These are phyloP conservation scores for Arabidopsis suecica DNA, from an alignment of 345 rosid genomes.

Conservation along the genomic window DNA sequence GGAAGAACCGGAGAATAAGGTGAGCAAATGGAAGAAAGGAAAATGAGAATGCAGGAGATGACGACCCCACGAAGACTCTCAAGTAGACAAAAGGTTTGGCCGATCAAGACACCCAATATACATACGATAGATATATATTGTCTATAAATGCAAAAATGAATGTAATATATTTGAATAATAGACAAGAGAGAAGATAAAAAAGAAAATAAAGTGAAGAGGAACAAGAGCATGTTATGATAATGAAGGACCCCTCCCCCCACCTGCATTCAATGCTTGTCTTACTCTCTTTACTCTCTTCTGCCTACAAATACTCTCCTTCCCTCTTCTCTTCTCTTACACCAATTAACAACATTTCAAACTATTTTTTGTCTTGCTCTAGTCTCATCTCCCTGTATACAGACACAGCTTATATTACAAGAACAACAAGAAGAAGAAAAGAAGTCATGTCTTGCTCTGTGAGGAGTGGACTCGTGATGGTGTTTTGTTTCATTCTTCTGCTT, in stretches of 20 bases:
- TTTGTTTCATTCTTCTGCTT: constrained; percentile 36
- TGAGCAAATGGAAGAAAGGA: constrained; percentile 1
- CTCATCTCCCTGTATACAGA: constrained; percentile 1
- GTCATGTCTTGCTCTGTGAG: constrained; percentile 43
- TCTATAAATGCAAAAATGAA: constrained; percentile 31
- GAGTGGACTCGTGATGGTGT: constrained; percentile 16
- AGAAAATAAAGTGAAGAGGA: constrained; percentile 27
- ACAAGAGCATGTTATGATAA: constrained; percentile 47
- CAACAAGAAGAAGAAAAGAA: constrained; percentile 9
- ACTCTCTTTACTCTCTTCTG: constrained; percentile 40
- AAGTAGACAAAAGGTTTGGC: constrained; percentile 43
- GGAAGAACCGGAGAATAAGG: constrained; percentile 9
- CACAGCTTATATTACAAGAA: not conserved
- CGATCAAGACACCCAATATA: constrained; percentile 27
- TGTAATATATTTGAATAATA: constrained; percentile 34
- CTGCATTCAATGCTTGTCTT: constrained; percentile 48
- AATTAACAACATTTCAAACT: constrained; percentile 31
- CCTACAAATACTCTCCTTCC: constrained; percentile 44
- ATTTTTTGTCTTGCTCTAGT: constrained; percentile 13
- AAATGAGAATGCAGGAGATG: constrained; percentile 24
- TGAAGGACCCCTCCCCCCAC: constrained; percentile 46
- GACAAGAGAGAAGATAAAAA: constrained; percentile 26
- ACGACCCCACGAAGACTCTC: constrained; percentile 36
- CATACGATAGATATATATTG: constrained; percentile 18
- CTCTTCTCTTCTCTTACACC: constrained; percentile 37